Percentiles rank a stretch among this genome's conserved stretches.
phyloP scores from a whole-genome alignment of 2,329 filamentous ascomycete species.

The Atkinsonella texensis region DNA sequence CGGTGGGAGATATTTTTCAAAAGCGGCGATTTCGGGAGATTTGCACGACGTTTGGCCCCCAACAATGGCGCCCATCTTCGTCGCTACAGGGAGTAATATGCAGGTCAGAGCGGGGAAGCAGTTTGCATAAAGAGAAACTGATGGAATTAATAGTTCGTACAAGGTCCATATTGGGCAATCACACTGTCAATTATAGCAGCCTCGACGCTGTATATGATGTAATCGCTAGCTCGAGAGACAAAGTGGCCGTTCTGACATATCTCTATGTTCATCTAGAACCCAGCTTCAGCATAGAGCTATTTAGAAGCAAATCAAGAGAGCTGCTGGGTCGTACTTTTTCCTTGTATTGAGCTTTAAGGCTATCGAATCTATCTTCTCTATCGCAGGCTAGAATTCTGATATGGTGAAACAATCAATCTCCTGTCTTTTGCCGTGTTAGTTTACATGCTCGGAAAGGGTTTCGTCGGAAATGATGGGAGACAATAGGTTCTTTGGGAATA shows the following conservation, averaged over 20 bases:
- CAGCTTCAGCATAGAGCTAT: slow-evolving; percentile 34
- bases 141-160: slow-evolving; percentile 36
- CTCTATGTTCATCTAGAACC: slow-evolving; percentile 57
- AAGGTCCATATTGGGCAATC: slow-evolving; percentile 81
- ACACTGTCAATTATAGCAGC: slow-evolving; percentile 80
- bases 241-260: slow-evolving; percentile 91
- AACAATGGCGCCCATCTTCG: slow-evolving; percentile 88
- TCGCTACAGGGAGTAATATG: slow-evolving; percentile 46
- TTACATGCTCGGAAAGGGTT: not conserved
- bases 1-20: slow-evolving; percentile 73
- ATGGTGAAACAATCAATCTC: slow-evolving; percentile 12
- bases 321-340: slow-evolving; percentile 56
- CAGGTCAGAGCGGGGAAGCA: slow-evolving; percentile 5
- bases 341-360: slow-evolving; percentile 68
- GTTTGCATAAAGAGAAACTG: not conserved
- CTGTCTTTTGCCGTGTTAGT: slow-evolving; percentile 4
- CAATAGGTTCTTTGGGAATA: too few species aligned
- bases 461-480: not conserved
- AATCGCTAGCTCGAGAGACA: slow-evolving; percentile 93
- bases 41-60: slow-evolving; percentile 98
- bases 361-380: slow-evolving; percentile 75
- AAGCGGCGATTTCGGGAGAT: slow-evolving; percentile 86
- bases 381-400: slow-evolving; percentile 90
- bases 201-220: slow-evolving; percentile 97
- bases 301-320: slow-evolving; percentile 10